These are phyloP conservation scores for Mycena olivaceomarginata DNA, from an alignment of 768 basidiomycete species.

Conservation along the genomic window DNA sequence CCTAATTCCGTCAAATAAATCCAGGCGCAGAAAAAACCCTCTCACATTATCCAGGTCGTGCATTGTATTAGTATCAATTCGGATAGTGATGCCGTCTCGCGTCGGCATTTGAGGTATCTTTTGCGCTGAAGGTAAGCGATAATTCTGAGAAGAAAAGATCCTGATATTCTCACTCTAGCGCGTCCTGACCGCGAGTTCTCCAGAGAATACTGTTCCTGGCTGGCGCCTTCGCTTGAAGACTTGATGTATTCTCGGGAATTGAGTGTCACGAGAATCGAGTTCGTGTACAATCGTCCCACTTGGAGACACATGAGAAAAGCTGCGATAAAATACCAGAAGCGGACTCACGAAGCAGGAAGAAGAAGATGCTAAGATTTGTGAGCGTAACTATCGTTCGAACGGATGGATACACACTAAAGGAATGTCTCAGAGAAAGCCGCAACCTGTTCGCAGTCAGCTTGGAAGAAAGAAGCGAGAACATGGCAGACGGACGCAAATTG, in stretches of 20 bases:
- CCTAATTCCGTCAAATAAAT: neutral
- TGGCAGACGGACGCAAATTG: conserved; percentile 31
- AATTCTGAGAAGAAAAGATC: neutral
- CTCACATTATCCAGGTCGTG: conserved; percentile 25
- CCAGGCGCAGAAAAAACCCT: neutral
- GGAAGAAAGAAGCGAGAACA: neutral
- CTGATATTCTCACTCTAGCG: conserved; percentile 11
- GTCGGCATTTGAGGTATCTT: neutral
- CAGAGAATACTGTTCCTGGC: conserved; percentile 37
- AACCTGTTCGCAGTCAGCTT: conserved; percentile 25
- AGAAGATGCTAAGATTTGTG: conserved; percentile 35
- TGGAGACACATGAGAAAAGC: neutral
- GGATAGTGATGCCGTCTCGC: conserved; percentile 32
- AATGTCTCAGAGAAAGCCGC: conserved; percentile 37
- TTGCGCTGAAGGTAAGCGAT: neutral
- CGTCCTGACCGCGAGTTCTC: conserved; percentile 24
- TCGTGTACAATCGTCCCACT: conserved; percentile 43
- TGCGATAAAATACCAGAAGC: neutral
- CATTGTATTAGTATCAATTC: conserved; percentile 42
- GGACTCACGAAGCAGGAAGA: conserved; percentile 38
- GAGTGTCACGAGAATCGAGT: conserved; percentile 42
- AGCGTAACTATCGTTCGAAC: neutral
- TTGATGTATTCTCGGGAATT: conserved; percentile 42
- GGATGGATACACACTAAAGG: conserved; percentile 34
- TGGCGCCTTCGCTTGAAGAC: neutral